Evolutionary conservation across 1,284 basidiomycete species (phyloP).

Genomic region (Ceraceosorus bombacis): DNA sequence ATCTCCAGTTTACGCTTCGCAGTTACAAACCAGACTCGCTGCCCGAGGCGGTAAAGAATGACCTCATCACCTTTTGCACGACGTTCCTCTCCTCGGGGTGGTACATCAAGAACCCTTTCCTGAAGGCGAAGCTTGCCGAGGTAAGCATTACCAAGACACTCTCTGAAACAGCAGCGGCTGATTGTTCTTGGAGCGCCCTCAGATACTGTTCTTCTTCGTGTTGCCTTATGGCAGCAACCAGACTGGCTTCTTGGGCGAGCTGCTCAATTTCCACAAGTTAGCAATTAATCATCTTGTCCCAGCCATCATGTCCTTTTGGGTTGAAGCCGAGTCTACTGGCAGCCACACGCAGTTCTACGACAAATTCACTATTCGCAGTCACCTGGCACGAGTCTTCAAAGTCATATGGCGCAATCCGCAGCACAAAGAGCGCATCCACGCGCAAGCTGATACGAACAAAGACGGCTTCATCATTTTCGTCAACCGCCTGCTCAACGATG

Average conservation of each 20-base stretch:
- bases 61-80: slow-evolving; percentile 79
- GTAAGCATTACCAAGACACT: slow-evolving; percentile 51
- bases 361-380: slow-evolving; percentile 72
- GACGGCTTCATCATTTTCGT: slow-evolving; percentile 67
- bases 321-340: slow-evolving; percentile 94
- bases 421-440: slow-evolving; percentile 40
- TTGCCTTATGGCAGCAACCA: slow-evolving; percentile 68
- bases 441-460: slow-evolving; percentile 23
- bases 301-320: slow-evolving; percentile 88
- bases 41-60: slow-evolving; percentile 65
- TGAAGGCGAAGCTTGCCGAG: slow-evolving; percentile 95
- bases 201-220: slow-evolving; percentile 78
- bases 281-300: slow-evolving; percentile 84
- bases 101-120: slow-evolving; percentile 97
- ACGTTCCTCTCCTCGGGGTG: slow-evolving; percentile 88
- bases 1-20: slow-evolving; percentile 10
- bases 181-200: not conserved
- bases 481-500: slow-evolving; percentile 98
- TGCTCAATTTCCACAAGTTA: slow-evolving; percentile 74
- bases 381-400: slow-evolving; percentile 43
- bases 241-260: slow-evolving; percentile 70
- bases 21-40: slow-evolving; percentile 70
- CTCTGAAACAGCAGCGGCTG: slow-evolving; percentile 1
- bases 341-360: slow-evolving; percentile 97
- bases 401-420: slow-evolving; percentile 42